Conservation (phyloP, 257 asterid species). For the Datura wrightii region DNA sequence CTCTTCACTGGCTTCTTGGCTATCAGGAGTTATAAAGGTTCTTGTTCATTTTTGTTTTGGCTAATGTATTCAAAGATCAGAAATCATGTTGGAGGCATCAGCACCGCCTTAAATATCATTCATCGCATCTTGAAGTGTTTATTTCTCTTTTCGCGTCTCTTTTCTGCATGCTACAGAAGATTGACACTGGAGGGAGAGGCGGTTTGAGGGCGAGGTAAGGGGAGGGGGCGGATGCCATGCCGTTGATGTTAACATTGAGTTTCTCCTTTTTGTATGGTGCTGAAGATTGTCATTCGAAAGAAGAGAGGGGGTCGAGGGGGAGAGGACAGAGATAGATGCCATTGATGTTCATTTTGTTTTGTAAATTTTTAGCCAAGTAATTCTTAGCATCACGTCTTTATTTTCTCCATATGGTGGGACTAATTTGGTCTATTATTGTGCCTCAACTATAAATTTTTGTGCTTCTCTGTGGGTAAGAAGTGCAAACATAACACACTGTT, state of each 20-base stretch:
- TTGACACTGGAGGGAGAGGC: background rate
- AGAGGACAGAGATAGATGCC: background rate
- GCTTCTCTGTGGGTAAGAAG: background rate
- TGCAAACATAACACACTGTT: background rate
- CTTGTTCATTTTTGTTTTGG: background rate
- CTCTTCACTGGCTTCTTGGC: background rate
- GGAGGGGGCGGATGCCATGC: background rate
- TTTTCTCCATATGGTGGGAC: background rate
- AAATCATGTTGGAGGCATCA: constrained; percentile 20
- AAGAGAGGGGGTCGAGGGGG: background rate
- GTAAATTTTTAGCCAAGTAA: constrained; percentile 27
- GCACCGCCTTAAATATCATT: background rate
- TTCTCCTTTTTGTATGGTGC: background rate
- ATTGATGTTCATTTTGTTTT: constrained; percentile 1
- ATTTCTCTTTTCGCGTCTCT: background rate
- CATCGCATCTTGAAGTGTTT: background rate
- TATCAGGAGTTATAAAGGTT: constrained; percentile 8
- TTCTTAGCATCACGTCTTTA: background rate
- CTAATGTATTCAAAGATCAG: constrained; percentile 28
- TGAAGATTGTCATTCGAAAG: background rate
- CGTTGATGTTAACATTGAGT: background rate
- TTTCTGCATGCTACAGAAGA: background rate
- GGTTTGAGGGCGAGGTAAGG: background rate
- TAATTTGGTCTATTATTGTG: background rate
- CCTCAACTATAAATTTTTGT: background rate